Evolutionary conservation across 1,284 basidiomycete genomes (phyloP).

Genomic region (Gymnopus androsaceus): DNA sequence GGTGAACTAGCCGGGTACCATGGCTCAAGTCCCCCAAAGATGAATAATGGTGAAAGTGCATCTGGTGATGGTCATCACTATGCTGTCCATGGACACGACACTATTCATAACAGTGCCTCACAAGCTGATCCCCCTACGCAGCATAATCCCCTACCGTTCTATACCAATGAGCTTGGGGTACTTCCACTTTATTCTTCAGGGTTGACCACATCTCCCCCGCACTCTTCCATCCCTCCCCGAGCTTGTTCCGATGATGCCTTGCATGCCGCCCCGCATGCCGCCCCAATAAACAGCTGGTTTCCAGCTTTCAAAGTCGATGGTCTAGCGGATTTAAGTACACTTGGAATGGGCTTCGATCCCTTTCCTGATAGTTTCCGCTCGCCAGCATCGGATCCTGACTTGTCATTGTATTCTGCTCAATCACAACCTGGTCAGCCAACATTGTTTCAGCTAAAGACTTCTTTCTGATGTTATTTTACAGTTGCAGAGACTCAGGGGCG

Average conservation of each 20-base stretch:
- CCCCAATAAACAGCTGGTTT: neutral
- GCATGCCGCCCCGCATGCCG: neutral
- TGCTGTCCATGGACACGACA: neutral
- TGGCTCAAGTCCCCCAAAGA: too few species aligned
- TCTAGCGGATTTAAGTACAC: too few species aligned
- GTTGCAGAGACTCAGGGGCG: too few species aligned
- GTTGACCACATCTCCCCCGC: neutral
- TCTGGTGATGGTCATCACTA: neutral
- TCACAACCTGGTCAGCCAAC: too few species aligned
- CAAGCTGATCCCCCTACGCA: neutral
- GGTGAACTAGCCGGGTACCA: neutral
- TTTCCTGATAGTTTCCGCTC: too few species aligned
- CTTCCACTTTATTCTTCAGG: neutral
- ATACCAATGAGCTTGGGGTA: neutral
- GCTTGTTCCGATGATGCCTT: neutral
- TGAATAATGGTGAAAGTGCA: neutral
- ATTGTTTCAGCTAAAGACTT: too few species aligned
- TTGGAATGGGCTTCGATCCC: too few species aligned
- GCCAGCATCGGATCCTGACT: too few species aligned
- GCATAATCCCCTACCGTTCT: neutral
- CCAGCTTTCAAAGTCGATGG: too few species aligned
- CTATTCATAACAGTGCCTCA: too few species aligned
- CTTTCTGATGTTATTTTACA: too few species aligned
- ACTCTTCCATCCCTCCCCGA: neutral
- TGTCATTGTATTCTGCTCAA: too few species aligned